Percentiles rank a stretch among this genome's conserved stretches.
Evolutionary conservation across 352 stramenopile species (phyloP).

Genomic region (Globisporangium lucens): DNA sequence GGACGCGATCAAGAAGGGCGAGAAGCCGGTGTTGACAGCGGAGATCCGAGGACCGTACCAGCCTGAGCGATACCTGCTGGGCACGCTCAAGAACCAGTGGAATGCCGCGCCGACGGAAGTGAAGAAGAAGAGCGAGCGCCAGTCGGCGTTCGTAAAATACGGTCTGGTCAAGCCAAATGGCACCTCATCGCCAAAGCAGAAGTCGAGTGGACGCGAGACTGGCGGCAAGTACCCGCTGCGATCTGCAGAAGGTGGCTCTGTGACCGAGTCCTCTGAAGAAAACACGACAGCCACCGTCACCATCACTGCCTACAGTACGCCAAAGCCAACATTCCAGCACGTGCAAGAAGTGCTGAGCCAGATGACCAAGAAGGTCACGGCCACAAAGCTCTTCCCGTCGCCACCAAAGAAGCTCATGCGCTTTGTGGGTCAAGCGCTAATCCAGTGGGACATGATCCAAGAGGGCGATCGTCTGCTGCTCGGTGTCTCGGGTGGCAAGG

Average conservation of each 20-base stretch:
- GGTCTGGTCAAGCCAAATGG: conserved; percentile 4
- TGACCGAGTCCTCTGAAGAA: background rate
- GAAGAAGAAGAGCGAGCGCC: background rate
- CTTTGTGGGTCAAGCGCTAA: conserved; percentile 84
- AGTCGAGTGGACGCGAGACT: conserved; percentile 21
- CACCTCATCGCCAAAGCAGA: conserved; percentile 22
- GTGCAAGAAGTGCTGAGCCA: conserved; percentile 39
- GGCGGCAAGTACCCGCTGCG: conserved; percentile 56
- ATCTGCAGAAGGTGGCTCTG: conserved; percentile 19
- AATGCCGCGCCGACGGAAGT: background rate
- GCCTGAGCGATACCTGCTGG: conserved; percentile 23
- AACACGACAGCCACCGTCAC: background rate
- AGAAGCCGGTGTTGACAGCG: conserved; percentile 42
- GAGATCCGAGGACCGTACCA: conserved; percentile 49
- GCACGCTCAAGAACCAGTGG: background rate
- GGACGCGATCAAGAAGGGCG: conserved; percentile 86
- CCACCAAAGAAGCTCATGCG: conserved; percentile 81
- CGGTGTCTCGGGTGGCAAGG: conserved; percentile 96
- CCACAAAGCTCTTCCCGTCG: conserved; percentile 51
- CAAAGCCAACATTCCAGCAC: conserved; percentile 25
- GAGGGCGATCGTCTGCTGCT: conserved; percentile 94
- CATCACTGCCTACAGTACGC: conserved; percentile 8
- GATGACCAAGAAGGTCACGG: conserved; percentile 47
- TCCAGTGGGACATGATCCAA: conserved; percentile 96
- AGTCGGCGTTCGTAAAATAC: conserved; percentile 12